Percentiles rank a stretch among this genome's conserved stretches.
phyloP scores from a whole-genome alignment of 768 basidiomycete genomes.

The Pleurotus tuoliensis region DNA sequence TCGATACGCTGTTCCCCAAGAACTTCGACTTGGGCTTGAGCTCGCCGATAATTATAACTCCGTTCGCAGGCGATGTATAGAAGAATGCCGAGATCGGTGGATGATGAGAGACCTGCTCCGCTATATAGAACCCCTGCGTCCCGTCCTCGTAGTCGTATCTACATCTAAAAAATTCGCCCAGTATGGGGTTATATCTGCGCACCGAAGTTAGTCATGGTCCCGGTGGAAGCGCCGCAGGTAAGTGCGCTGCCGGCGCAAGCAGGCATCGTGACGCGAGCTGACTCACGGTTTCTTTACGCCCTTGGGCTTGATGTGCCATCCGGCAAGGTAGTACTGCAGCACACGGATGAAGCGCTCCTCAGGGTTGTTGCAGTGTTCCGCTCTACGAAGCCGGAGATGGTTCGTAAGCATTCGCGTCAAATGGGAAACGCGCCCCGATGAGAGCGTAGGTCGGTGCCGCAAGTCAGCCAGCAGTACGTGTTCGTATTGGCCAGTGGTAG shows the following conservation, averaged over 20 bases:
- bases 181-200: conserved; percentile 87
- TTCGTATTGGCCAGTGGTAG: background rate
- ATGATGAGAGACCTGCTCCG: conserved; percentile 95
- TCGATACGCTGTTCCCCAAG: conserved; percentile 94
- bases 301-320: conserved; percentile 99
- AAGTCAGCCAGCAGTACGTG: no score
- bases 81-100: conserved; percentile 95
- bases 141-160: conserved; percentile 89
- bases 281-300: conserved; percentile 98
- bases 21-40: conserved; percentile 94
- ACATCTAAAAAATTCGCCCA: conserved; percentile 98
- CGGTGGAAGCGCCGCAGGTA: no score
- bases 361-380: conserved; percentile 73
- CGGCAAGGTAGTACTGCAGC: conserved; percentile 93
- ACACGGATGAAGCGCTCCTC: conserved; percentile 92
- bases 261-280: conserved; percentile 5
- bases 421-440: background rate
- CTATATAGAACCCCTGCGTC: conserved; percentile 90
- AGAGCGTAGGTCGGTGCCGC: no score
- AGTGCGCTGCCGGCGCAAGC: conserved; percentile 3
- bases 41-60: conserved; percentile 84
- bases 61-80: conserved; percentile 90
- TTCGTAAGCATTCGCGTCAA: conserved; percentile 7
- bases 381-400: conserved; percentile 40
- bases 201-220: background rate